These are phyloP conservation scores for Penicillium decumbens DNA, from an alignment of 2,329 filamentous ascomycete species.

Conservation along the genomic window DNA sequence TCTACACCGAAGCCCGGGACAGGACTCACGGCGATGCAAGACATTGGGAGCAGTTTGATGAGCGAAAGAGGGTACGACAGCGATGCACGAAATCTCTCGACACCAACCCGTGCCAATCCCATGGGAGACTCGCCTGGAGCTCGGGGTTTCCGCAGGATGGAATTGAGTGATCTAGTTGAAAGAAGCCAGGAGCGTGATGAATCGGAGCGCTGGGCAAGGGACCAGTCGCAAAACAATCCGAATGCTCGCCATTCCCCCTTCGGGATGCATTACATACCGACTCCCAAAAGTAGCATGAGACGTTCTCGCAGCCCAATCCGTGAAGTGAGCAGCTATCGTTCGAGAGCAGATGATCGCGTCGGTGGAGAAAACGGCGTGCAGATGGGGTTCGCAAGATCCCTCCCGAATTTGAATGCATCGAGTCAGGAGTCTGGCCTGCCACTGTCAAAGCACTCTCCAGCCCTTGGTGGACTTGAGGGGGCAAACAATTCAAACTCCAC, in stretches of 20 bases:
- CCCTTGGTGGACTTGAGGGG: not conserved
- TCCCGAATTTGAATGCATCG: slow-evolving; percentile 7
- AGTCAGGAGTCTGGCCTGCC: not conserved
- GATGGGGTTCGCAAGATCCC: slow-evolving; percentile 7
- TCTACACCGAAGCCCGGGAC: slow-evolving; percentile 3
- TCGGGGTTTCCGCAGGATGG: slow-evolving; percentile 8
- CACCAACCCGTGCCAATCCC: slow-evolving; percentile 25
- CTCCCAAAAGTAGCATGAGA: slow-evolving; percentile 12
- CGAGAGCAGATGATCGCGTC: not conserved
- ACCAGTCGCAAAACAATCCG: not conserved
- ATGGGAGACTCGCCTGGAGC: slow-evolving; percentile 6
- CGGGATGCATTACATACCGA: slow-evolving; percentile 17
- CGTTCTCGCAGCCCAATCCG: not conserved
- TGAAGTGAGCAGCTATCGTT: not conserved
- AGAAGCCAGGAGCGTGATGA: slow-evolving; percentile 16
- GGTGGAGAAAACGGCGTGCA: not conserved
- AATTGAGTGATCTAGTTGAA: slow-evolving; percentile 20
- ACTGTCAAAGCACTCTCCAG: not conserved
- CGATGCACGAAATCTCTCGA: slow-evolving; percentile 39
- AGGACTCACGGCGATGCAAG: slow-evolving; percentile 11
- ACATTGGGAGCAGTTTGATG: slow-evolving; percentile 33
- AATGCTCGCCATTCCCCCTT: slow-evolving; percentile 7
- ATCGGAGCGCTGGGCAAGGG: slow-evolving; percentile 10
- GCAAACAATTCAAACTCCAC: slow-evolving; percentile 5
- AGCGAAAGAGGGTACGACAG: slow-evolving; percentile 42